Base-by-base conservation (phyloP, 495 filamentous ascomycete genomes). In the Talaromyces liani region DNA sequence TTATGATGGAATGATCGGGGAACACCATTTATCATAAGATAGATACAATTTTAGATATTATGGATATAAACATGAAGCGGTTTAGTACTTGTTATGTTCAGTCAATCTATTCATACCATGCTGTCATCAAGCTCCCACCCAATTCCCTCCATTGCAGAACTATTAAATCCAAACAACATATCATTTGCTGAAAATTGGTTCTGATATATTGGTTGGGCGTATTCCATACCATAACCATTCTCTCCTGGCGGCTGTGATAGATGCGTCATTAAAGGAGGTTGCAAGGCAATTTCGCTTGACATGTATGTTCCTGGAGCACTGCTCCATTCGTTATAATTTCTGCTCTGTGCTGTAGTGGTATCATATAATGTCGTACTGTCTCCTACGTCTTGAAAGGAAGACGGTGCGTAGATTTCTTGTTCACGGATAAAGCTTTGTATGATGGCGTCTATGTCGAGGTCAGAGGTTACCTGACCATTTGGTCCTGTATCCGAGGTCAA, bases 381-480 rank as follows among this genome's bases (percentile, higher is more conserved):
- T 55, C 20, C 27, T 31, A 10, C 27, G 6, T 9, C n/a, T 18
- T 33, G 33, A 22, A 36, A 58, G 1, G 24, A 4, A 12, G 31
- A 22, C 29, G 20, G n/a, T 8, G 31, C 36, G 8, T 45, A 18
- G 1, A 14, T 33, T 16, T 60, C 24, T 25, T 60, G 58, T 45
- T 60, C 58, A 9, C 58, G 58, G 58, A 60, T 60, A 16, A 79
- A 75, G 69, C 76, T 72, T 66, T 73, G 63, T 14, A 73, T 68
- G 33, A 77, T 68, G 65, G 73, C 67, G 61, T 75, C 63, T 60
- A 70, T 67, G 65, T 72, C 69, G 29, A 76, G 59, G 64, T 76
- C 65, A 16, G 71, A 63, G 49, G 67, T 58, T n/a, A 76, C 58
- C 6, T 45, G 58, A 6, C 20, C 58, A 16, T 27, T 8, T 9